Conservation (phyloP, 148 eudicot genomes). For the Mesembryanthemum crystallinum region DNA sequence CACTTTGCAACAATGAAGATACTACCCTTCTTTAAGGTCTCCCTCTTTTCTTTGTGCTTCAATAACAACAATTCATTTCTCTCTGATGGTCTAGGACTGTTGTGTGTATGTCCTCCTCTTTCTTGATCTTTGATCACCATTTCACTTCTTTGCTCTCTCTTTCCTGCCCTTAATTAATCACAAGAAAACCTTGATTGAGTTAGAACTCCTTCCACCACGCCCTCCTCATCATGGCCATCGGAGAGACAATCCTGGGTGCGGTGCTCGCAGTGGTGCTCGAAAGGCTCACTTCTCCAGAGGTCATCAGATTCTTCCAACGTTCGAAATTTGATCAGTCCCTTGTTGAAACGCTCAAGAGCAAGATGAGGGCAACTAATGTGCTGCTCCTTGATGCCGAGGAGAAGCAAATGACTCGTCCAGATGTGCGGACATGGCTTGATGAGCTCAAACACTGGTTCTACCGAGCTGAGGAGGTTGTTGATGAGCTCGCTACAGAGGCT, state of each 20-base stretch:
- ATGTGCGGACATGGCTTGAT: conserved; percentile 8
- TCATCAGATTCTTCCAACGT: background rate
- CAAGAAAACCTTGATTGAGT: too few relatives aligned
- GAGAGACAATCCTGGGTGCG: conserved; percentile 3
- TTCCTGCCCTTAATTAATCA: too few relatives aligned
- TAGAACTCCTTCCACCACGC: too few relatives aligned
- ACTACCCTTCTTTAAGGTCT: too few relatives aligned
- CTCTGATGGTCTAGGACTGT: too few relatives aligned
- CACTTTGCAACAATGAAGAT: too few relatives aligned
- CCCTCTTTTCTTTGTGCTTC: too few relatives aligned
- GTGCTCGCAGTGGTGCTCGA: background rate
- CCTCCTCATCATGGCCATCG: too few relatives aligned
- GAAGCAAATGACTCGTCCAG: background rate
- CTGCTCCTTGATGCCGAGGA: conserved; percentile 21
- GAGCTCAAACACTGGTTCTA: conserved; percentile 6
- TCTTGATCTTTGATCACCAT: too few relatives aligned
- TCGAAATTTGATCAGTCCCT: conserved; percentile 6
- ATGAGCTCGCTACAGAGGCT: conserved; percentile 12
- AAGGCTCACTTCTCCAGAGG: conserved; percentile 1
- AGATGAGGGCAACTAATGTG: background rate
- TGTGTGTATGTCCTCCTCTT: too few relatives aligned
- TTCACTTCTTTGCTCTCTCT: too few relatives aligned
- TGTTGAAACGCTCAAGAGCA: background rate
- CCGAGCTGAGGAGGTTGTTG: conserved; percentile 4
- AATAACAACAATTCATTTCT: too few relatives aligned